Evolutionary conservation across 345 rosid species (phyloP).

Genomic region (Isatis tinctoria): DNA sequence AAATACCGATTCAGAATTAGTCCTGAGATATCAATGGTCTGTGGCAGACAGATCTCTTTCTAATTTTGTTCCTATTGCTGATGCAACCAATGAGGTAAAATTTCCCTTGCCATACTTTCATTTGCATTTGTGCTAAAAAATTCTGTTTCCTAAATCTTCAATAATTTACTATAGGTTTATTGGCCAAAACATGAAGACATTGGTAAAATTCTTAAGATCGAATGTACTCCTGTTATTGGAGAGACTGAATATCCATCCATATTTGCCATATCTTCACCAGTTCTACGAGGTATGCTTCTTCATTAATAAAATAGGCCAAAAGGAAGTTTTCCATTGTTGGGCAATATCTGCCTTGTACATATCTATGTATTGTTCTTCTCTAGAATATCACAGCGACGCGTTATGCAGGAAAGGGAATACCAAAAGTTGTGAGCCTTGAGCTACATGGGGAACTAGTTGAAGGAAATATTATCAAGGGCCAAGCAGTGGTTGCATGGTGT

Average conservation of each 20-base stretch:
- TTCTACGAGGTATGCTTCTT: conserved; percentile 60
- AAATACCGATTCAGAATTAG: conserved; percentile 49
- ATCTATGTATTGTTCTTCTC: not conserved
- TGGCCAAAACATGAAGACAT: conserved; percentile 92
- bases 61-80: conserved; percentile 62
- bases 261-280: conserved; percentile 79
- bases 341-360: not conserved
- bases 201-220: conserved; percentile 70
- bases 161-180: conserved; percentile 47
- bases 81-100: conserved; percentile 73
- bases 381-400: conserved; percentile 9
- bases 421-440: conserved; percentile 89
- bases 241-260: conserved; percentile 69
- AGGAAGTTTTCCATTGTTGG: not conserved
- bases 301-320: not conserved
- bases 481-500: conserved; percentile 91
- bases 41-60: conserved; percentile 73
- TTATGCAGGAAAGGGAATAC: conserved; percentile 76
- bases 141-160: not conserved
- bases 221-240: conserved; percentile 65
- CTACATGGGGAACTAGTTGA: conserved; percentile 81
- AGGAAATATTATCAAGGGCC: conserved; percentile 67
- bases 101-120: conserved; percentile 12
- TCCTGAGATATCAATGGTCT: conserved; percentile 81
- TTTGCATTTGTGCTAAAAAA: conserved; percentile 1